Conservation (phyloP, 2,329 filamentous ascomycete genomes). For the Botrytis squamosa region DNA sequence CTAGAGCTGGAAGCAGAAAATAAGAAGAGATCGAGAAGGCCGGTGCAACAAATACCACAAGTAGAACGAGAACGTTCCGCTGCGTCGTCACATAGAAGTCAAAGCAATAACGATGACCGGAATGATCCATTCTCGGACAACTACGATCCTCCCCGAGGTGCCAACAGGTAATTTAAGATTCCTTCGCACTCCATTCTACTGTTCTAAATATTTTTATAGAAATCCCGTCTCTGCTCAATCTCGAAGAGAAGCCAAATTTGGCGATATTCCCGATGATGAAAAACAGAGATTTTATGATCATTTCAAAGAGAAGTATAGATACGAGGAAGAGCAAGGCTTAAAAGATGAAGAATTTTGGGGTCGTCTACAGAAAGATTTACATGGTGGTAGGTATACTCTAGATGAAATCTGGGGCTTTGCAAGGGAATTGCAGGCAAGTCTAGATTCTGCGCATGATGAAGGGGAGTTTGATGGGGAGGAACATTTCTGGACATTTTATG, state of each 20-base stretch:
- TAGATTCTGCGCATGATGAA: constrained; percentile 24
- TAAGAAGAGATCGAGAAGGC: constrained; percentile 18
- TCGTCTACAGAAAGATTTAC: not conserved
- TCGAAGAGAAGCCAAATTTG: not conserved
- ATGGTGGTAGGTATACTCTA: constrained; percentile 24
- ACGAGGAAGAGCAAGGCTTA: not conserved
- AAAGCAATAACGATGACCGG: constrained; percentile 22
- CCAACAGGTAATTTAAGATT: constrained; percentile 23
- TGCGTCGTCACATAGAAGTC: not conserved
- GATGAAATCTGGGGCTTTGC: constrained; percentile 36
- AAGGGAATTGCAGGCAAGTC: constrained; percentile 31
- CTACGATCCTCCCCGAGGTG: not conserved
- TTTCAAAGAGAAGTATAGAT: not conserved
- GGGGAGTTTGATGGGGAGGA: not conserved
- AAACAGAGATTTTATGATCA: not conserved
- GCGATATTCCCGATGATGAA: not conserved
- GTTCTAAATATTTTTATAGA: constrained; percentile 12
- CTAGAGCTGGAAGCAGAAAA: not conserved
- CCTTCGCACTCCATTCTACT: not conserved
- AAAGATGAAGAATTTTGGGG: constrained; percentile 8
- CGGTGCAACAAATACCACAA: constrained; percentile 22
- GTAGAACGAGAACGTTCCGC: constrained; percentile 24
- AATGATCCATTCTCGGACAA: not conserved
- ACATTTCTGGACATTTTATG: not conserved
- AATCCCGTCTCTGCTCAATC: not conserved